Evolutionary conservation across 1,284 basidiomycete genomes (phyloP).

Genomic region (Bjerkandera adusta): DNA sequence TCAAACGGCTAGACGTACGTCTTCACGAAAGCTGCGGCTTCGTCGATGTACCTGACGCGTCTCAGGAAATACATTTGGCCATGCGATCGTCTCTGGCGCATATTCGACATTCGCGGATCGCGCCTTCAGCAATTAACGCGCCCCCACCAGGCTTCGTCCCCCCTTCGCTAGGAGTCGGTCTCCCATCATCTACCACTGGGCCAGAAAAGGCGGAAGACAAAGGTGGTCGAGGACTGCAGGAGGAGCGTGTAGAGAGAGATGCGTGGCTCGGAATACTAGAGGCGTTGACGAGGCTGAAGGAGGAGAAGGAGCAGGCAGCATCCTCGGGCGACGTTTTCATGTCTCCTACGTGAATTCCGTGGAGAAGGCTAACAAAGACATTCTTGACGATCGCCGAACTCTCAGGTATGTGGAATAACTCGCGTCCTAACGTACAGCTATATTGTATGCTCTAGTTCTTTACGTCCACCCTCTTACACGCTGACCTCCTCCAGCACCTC

Average conservation of each 20-base stretch:
- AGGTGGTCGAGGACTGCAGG: slow-evolving; percentile 62
- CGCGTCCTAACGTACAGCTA: neutral
- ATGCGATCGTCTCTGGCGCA: slow-evolving; percentile 78
- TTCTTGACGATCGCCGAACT: neutral
- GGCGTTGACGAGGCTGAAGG: slow-evolving; percentile 61
- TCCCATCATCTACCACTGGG: slow-evolving; percentile 43
- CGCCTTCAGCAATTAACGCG: slow-evolving; percentile 77
- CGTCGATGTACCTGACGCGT: neutral
- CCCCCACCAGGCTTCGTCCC: slow-evolving; percentile 70
- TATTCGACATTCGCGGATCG: slow-evolving; percentile 77
- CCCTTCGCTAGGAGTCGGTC: slow-evolving; percentile 72
- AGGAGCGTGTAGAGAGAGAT: slow-evolving; percentile 70
- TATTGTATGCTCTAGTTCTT: too few species aligned
- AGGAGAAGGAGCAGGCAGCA: slow-evolving; percentile 31
- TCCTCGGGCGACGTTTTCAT: too few species aligned
- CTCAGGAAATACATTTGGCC: slow-evolving; percentile 66
- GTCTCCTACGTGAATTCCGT: too few species aligned
- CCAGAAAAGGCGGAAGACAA: slow-evolving; percentile 15
- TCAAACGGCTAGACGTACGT: slow-evolving; percentile 75
- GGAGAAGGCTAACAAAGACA: neutral
- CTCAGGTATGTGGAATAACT: neutral
- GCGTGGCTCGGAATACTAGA: slow-evolving; percentile 74
- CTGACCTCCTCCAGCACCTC: slow-evolving; percentile 46
- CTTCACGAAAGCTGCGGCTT: neutral
- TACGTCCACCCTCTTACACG: slow-evolving; percentile 16